Base-by-base conservation (phyloP, 306 rosid genomes). In the Crataegus laevigata region DNA sequence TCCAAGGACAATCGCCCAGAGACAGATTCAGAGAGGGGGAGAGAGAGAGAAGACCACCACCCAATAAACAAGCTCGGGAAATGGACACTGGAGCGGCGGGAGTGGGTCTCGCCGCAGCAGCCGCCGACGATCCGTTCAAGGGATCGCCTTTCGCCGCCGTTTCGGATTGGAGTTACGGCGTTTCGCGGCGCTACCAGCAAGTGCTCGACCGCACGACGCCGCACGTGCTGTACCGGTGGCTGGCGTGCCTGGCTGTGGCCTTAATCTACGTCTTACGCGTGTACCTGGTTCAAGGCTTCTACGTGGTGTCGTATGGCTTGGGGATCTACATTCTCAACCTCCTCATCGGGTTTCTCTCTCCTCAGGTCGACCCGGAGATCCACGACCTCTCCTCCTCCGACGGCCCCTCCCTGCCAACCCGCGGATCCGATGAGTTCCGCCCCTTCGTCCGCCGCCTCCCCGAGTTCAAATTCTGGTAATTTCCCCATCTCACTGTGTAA, bases 371-470 rank as follows among this genome's bases (percentile, higher is more conserved):
- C 81, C 98, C 97, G 3, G 94, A 94, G 86, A 82, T 87, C 86
- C 84, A 68, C 42, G 85, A 87, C 74, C 80, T 84, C 69, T 69
- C 89, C 66, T 69, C 89, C 42, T 62, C 67, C n/a, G 67, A 29
- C 47, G 97, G 97, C 11, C 97, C 98, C 43, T 63, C 86, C 10
- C 96, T 94, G 15, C 98, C 98, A 4, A 84, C 96, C 38, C 73
- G 93, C 47, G 87, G 87, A 60, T 87, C 96, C 68, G 97, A 93
- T 59, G 96, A 93, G 82, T 93, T 91, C 68, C 98, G 98, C 15
- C 98, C 98, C 47, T 94, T 94, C 64, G 97, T 94, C 80, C 98
- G 98, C 40, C 90, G 98, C 63, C 89, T 94, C 18, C 98, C 98
- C 0, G 97, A 94, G 86, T 94, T 94, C 83, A 94, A 94, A 71